phyloP scores from a whole-genome alignment of 352 stramenopile genomes.

The Labyrinthula sp. region DNA sequence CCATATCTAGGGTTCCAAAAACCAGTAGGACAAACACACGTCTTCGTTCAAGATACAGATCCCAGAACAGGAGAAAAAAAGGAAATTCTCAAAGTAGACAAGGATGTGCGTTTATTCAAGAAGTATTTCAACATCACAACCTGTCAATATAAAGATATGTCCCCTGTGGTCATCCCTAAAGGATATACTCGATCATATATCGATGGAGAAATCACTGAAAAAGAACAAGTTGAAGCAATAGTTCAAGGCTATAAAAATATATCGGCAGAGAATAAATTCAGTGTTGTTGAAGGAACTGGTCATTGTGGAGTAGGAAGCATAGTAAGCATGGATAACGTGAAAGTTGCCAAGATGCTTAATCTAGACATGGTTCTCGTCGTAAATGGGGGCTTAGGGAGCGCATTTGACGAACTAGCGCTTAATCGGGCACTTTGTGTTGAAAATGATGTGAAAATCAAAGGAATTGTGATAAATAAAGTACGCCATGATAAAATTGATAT shows the following conservation, averaged over 20 bases:
- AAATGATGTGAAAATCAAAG: slow-evolving; percentile 68
- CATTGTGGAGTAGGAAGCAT: slow-evolving; percentile 86
- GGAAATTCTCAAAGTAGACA: slow-evolving; percentile 48
- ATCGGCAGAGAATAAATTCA: slow-evolving; percentile 57
- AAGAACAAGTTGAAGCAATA: slow-evolving; percentile 49
- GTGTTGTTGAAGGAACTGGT: slow-evolving; percentile 78
- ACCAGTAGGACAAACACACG: slow-evolving; percentile 77
- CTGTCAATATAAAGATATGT: slow-evolving; percentile 85
- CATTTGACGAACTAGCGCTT: slow-evolving; percentile 72
- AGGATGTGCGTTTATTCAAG: slow-evolving; percentile 78
- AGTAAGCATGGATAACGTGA: slow-evolving; percentile 80
- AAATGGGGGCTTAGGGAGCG: slow-evolving; percentile 76
- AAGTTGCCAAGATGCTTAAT: slow-evolving; percentile 64
- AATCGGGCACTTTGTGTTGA: slow-evolving; percentile 72
- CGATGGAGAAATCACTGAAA: slow-evolving; percentile 69
- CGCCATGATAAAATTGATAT: slow-evolving; percentile 59
- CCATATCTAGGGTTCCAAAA: slow-evolving; percentile 59
- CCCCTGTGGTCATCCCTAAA: slow-evolving; percentile 79
- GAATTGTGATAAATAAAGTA: slow-evolving; percentile 89
- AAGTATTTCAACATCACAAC: slow-evolving; percentile 84
- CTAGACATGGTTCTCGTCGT: slow-evolving; percentile 78
- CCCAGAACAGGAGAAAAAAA: too few species aligned
- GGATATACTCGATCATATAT: slow-evolving; percentile 89
- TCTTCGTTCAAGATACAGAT: slow-evolving; percentile 55
- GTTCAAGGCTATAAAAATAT: slow-evolving; percentile 51